These are phyloP conservation scores for Fraxinus dipetala DNA, from an alignment of 305 asterid genomes.

Conservation along the genomic window DNA sequence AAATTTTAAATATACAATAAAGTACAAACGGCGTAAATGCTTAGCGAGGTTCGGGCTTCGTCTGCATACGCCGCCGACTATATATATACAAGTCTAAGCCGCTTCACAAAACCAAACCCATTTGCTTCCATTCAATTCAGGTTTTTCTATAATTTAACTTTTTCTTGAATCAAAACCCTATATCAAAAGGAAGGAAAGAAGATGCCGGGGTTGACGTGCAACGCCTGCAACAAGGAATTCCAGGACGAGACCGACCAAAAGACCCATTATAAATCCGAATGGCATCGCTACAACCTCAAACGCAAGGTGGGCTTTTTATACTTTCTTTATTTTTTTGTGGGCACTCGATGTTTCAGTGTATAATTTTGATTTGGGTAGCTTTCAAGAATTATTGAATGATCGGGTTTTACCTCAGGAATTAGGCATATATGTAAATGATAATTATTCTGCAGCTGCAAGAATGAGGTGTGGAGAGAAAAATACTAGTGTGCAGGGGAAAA, in stretches of 20 bases:
- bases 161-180: constrained; percentile 5
- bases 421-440: background rate
- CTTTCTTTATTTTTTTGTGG: background rate
- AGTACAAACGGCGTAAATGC: background rate
- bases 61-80: background rate
- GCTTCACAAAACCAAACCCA: background rate
- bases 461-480: background rate
- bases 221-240: constrained; percentile 84
- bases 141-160: background rate
- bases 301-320: constrained; percentile 61
- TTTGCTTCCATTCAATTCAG: background rate
- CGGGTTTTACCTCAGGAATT: background rate
- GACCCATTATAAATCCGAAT: constrained; percentile 92
- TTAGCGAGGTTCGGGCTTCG: background rate
- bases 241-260: constrained; percentile 70
- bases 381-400: background rate
- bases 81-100: background rate
- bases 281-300: constrained; percentile 99
- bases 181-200: constrained; percentile 11
- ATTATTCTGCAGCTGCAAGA: background rate
- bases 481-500: background rate
- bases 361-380: background rate
- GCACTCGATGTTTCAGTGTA: background rate
- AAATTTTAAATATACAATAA: background rate
- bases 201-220: constrained; percentile 70